A percentile compares a stretch with the other conserved stretches of the same genome.
Conservation (phyloP, 768 basidiomycete species). For the Trametes gibbosa region DNA sequence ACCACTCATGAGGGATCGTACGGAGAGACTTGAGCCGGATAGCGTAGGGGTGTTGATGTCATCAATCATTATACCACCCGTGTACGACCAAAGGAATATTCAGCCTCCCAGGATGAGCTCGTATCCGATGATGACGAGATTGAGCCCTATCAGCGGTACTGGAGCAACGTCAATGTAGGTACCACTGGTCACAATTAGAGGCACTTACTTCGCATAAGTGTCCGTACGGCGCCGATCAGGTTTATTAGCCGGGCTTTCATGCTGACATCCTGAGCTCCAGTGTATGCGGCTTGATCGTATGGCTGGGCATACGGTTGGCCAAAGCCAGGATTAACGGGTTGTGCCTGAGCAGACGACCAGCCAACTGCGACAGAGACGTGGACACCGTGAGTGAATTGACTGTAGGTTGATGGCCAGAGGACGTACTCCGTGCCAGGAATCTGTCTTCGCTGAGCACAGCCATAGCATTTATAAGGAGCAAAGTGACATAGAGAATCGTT, state of each 20-base stretch:
- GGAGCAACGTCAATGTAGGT: slow-evolving; percentile 17
- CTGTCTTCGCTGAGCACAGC: slow-evolving; percentile 95
- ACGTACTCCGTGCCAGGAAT: slow-evolving; percentile 88
- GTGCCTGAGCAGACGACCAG: slow-evolving; percentile 73
- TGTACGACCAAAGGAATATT: slow-evolving; percentile 19
- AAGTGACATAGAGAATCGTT: slow-evolving; percentile 76
- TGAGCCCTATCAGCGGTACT: slow-evolving; percentile 92
- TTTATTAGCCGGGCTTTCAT: slow-evolving; percentile 86
- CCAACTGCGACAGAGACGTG: slow-evolving; percentile 57
- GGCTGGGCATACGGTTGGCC: slow-evolving; percentile 68
- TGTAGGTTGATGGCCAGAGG: neutral
- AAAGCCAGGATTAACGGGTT: slow-evolving; percentile 53
- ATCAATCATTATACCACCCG: slow-evolving; percentile 19
- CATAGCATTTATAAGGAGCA: slow-evolving; percentile 91
- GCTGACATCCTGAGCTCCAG: slow-evolving; percentile 53
- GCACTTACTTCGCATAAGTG: slow-evolving; percentile 92
- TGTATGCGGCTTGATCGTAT: slow-evolving; percentile 65
- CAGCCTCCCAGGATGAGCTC: slow-evolving; percentile 69
- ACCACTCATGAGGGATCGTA: slow-evolving; percentile 29
- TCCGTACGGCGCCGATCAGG: slow-evolving; percentile 92
- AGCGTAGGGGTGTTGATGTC: neutral
- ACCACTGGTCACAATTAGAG: slow-evolving; percentile 1
- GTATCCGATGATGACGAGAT: slow-evolving; percentile 84
- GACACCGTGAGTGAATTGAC: slow-evolving; percentile 19
- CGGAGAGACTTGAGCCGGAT: neutral